phyloP scores from a whole-genome alignment of 2,329 filamentous ascomycete genomes.

The Nannizziopsis barbatae region DNA sequence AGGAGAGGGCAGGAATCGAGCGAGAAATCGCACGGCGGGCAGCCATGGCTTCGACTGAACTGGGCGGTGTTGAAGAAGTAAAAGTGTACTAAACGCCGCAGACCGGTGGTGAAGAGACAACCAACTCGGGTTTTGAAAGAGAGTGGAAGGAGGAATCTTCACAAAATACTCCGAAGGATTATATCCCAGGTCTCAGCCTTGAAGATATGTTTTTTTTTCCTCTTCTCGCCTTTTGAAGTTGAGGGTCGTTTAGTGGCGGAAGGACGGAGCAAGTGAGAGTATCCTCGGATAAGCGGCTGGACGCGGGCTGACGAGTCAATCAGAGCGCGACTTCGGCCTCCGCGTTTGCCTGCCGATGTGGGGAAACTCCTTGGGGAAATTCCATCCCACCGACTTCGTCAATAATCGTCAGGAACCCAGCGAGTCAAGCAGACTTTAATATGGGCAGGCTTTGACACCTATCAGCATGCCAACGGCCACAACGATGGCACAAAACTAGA shows the following conservation, averaged over 20 bases:
- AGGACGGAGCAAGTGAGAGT: not conserved
- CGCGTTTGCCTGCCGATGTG: not conserved
- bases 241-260: constrained; percentile 3
- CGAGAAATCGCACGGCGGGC: constrained; percentile 14
- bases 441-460: too few relatives aligned
- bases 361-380: not conserved
- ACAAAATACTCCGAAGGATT: not conserved
- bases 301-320: constrained; percentile 11
- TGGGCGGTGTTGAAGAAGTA: not conserved
- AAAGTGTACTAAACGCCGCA: not conserved
- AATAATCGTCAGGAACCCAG: not conserved
- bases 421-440: too few relatives aligned
- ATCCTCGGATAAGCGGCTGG: constrained; percentile 11
- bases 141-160: constrained; percentile 6
- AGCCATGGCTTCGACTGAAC: constrained; percentile 8
- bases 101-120: not conserved
- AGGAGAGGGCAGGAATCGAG: constrained; percentile 29
- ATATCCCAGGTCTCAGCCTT: not conserved
- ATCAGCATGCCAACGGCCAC: too few relatives aligned
- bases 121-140: not conserved
- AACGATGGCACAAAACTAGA: too few relatives aligned
- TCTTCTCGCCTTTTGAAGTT: not conserved
- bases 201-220: not conserved
- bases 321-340: not conserved
- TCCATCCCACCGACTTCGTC: not conserved